These are phyloP conservation scores for Colletotrichum lini DNA, from an alignment of 2,329 filamentous ascomycete genomes.

Conservation along the genomic window DNA sequence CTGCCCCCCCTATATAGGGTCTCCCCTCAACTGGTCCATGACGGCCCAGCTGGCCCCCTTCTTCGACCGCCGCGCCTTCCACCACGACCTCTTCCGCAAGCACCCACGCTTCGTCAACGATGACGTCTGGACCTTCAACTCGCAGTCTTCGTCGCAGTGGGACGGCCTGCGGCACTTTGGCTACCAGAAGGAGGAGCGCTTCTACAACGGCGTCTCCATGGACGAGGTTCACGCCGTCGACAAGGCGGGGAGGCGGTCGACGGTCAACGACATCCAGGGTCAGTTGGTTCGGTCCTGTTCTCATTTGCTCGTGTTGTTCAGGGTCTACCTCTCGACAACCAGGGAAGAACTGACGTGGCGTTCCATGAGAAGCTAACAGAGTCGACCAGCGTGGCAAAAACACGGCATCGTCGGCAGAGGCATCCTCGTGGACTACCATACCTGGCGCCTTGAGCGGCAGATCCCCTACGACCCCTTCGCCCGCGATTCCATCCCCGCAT, in stretches of 20 bases:
- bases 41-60: constrained; percentile 51
- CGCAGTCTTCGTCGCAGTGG: constrained; percentile 57
- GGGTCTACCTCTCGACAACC: neutral
- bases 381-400: constrained; percentile 40
- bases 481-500: constrained; percentile 38
- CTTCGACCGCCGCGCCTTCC: constrained; percentile 50
- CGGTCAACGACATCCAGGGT: constrained; percentile 43
- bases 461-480: constrained; percentile 42
- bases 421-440: constrained; percentile 66
- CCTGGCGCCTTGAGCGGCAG: constrained; percentile 57
- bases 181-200: constrained; percentile 54
- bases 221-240: constrained; percentile 65
- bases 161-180: constrained; percentile 57
- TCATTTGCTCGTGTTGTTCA: neutral
- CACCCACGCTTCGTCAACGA: constrained; percentile 50
- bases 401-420: constrained; percentile 64
- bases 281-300: neutral
- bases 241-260: constrained; percentile 44
- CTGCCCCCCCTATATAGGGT: constrained; percentile 44
- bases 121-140: constrained; percentile 53
- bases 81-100: constrained; percentile 50
- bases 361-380: neutral
- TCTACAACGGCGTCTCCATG: constrained; percentile 49
- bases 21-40: constrained; percentile 54
- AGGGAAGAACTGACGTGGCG: neutral